Evolutionary conservation across 306 rosid genomes (phyloP), one percentile per base, ranked within the genome.

Genomic region (Dalbergia cultrata): DNA sequence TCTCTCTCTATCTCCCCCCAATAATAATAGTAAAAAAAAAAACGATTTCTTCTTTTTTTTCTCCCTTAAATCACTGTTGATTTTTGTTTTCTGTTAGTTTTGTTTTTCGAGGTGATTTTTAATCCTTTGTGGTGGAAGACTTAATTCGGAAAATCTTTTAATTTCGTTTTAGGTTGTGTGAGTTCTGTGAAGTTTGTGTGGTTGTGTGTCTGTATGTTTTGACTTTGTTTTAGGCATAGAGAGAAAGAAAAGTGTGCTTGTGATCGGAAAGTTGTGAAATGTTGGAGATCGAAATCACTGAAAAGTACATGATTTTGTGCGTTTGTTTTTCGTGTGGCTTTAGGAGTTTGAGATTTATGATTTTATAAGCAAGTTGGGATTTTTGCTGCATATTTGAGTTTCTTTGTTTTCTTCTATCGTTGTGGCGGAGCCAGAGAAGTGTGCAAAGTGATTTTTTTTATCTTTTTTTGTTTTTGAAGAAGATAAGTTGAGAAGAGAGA

Each of bases 321-420:
- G 3, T 53, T 16, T 53, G 0, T 53, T 53, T 3, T 53, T 7
- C 16, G 31, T 50, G 8, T 76, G 72, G 6, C 5, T 57, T 58
- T 47, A 47, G 81, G 60, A 50, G 80, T 79, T 50, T 62, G 62
- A 74, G 49, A 33, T 78, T 68, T 74, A 56, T 66, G 75, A 34
- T 66, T 63, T 17, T 54, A 59, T 34, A 22, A 68, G 62, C 34
- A 65, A 65, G 80, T 78, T 39, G 54, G 44, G 13, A 14, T 69
- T 69, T 63, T 74, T 68, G 14, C 33, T 34, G 65, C 10, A 19
- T 75, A 9, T 52, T 37, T 7, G 50, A 67, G 43, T 50, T 64
- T 34, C 35, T 50, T 41, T 17, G 13, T 19, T 65, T 8, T 35
- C 45, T 66, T 52, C 53, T 8, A 7, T 37, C 41, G 0, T 37